phyloP scores from a whole-genome alignment of 139 green algal genomes.

The Parachlorella kessleri region DNA sequence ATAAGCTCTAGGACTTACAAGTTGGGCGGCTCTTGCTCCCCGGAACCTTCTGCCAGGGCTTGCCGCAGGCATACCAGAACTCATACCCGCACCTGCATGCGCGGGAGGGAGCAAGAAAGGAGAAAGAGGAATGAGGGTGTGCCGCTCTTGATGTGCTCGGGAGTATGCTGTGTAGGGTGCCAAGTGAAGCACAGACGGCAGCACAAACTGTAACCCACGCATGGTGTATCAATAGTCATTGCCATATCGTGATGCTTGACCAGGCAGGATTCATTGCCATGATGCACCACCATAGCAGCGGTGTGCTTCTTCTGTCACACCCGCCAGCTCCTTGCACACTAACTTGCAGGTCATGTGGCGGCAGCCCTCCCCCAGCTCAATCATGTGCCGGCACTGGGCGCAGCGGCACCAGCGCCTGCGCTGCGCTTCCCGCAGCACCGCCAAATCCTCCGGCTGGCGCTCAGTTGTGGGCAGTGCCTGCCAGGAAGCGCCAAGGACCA shows the following conservation, averaged over 20 bases:
- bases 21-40: not conserved
- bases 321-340: too few relatives aligned
- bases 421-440: conserved; percentile 35
- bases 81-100: conserved; percentile 47
- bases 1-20: conserved; percentile 6
- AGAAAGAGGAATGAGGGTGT: too few relatives aligned
- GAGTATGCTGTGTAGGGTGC: too few relatives aligned
- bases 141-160: too few relatives aligned
- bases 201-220: too few relatives aligned
- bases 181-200: too few relatives aligned
- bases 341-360: conserved; percentile 62
- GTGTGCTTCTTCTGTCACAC: too few relatives aligned
- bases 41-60: conserved; percentile 10
- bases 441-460: conserved; percentile 48
- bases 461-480: conserved; percentile 43
- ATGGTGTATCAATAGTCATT: too few relatives aligned
- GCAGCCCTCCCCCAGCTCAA: conserved; percentile 60
- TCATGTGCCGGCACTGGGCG: conserved; percentile 39
- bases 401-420: conserved; percentile 45
- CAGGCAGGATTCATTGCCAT: too few relatives aligned
- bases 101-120: too few relatives aligned
- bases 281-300: too few relatives aligned
- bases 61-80: conserved; percentile 65
- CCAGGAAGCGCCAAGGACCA: not conserved
- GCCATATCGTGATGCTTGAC: too few relatives aligned